These are phyloP conservation scores for Potentilla sterilis DNA, from an alignment of 306 rosid species.

Conservation along the genomic window DNA sequence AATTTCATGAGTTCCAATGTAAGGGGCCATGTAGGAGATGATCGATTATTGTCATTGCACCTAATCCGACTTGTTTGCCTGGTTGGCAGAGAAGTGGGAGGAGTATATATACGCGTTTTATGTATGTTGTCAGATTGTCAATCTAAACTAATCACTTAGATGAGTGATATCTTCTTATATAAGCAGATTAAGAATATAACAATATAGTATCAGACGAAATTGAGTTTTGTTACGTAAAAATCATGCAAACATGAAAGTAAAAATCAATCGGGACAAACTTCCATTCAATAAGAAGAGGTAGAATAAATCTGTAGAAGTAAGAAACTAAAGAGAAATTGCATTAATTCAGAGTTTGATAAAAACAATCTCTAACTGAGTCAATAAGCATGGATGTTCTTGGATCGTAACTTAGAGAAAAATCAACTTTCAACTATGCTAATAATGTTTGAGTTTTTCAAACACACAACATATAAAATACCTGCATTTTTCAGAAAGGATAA, in stretches of 20 bases:
- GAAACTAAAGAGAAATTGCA: background rate
- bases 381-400: slow-evolving; percentile 43
- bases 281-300: background rate
- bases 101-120: background rate
- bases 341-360: background rate
- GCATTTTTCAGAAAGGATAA: background rate
- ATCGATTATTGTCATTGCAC: slow-evolving; percentile 11
- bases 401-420: slow-evolving; percentile 43
- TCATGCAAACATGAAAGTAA: background rate
- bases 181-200: background rate
- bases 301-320: background rate
- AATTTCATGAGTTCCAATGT: slow-evolving; percentile 42
- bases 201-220: too few relatives aligned
- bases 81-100: slow-evolving; percentile 33
- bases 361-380: slow-evolving; percentile 19
- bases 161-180: too few relatives aligned
- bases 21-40: background rate
- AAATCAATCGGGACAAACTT: background rate
- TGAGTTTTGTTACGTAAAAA: too few relatives aligned
- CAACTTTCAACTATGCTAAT: background rate
- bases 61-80: slow-evolving; percentile 15
- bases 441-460: background rate
- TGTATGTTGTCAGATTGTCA: background rate
- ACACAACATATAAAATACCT: background rate
- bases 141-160: background rate